A percentile compares a stretch with the other conserved stretches of the same genome.
phyloP scores from a whole-genome alignment of 352 stramenopile genomes.

The Phytophthora macrochlamydospora region DNA sequence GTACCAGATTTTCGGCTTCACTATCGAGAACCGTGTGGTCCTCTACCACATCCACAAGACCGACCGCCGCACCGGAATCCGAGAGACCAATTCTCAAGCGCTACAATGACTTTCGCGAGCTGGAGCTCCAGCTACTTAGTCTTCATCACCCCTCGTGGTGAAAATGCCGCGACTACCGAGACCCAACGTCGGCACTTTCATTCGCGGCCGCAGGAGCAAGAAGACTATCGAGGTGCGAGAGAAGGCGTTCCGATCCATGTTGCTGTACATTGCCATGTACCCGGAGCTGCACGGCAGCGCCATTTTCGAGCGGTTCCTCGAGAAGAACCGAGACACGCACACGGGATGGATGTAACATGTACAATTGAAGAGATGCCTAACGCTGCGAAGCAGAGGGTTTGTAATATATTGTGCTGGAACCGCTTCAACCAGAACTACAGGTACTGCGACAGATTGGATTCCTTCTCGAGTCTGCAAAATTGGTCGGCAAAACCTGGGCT shows the following conservation, averaged over 20 bases:
- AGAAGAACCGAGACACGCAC: conserved; percentile 13
- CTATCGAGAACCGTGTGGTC: conserved; percentile 36
- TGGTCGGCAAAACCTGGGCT: too few species aligned
- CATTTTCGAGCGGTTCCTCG: conserved; percentile 53
- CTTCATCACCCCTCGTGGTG: conserved; percentile 21
- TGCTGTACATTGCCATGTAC: conserved; percentile 46
- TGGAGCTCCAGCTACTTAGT: conserved; percentile 41
- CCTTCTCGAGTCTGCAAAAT: background rate
- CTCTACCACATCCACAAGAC: conserved; percentile 50
- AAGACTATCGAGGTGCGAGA: conserved; percentile 47
- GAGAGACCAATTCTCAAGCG: conserved; percentile 38
- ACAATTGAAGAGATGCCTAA: conserved; percentile 9
- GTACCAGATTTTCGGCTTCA: conserved; percentile 45
- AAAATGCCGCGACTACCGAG: conserved; percentile 37
- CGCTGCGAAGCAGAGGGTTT: background rate
- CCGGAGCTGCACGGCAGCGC: conserved; percentile 36
- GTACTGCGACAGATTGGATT: background rate
- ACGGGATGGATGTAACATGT: conserved; percentile 16
- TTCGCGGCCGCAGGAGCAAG: conserved; percentile 46
- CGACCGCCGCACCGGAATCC: conserved; percentile 25
- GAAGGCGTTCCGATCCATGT: conserved; percentile 41
- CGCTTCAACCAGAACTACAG: background rate
- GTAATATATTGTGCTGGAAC: background rate
- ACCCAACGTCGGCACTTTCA: conserved; percentile 33
- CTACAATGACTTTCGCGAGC: conserved; percentile 53